A percentile compares a stretch with the other conserved stretches of the same genome.
Evolutionary conservation across 345 rosid genomes (phyloP).

Genomic region (Tarenaya hassleriana): DNA sequence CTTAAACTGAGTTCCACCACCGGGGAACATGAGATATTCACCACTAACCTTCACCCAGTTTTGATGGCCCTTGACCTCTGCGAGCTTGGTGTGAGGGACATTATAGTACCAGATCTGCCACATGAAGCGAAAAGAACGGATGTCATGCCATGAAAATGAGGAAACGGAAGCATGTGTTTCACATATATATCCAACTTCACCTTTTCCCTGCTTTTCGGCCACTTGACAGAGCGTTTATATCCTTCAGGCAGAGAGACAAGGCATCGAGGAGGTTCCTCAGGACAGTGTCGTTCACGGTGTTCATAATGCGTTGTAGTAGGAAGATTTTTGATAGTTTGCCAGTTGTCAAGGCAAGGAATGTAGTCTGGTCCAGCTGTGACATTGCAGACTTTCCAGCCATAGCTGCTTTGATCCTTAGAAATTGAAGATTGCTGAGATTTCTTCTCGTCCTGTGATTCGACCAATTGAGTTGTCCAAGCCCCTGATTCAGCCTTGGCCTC

Average conservation of each 20-base stretch:
- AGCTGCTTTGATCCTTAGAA: slow-evolving; percentile 30
- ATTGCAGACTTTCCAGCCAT: slow-evolving; percentile 78
- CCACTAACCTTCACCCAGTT: slow-evolving; percentile 52
- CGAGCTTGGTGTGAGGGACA: slow-evolving; percentile 48
- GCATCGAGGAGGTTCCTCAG: slow-evolving; percentile 71
- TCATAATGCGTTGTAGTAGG: slow-evolving; percentile 59
- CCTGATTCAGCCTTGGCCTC: slow-evolving; percentile 47
- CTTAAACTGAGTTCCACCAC: slow-evolving; percentile 54
- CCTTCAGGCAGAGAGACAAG: slow-evolving; percentile 81
- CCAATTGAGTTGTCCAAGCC: slow-evolving; percentile 65
- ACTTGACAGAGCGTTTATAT: slow-evolving; percentile 53
- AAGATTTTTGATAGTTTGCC: slow-evolving; percentile 67
- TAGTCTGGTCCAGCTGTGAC: slow-evolving; percentile 82
- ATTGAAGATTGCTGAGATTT: slow-evolving; percentile 40
- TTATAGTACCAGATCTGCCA: slow-evolving; percentile 49
- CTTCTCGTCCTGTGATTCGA: slow-evolving; percentile 83
- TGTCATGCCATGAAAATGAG: slow-evolving; percentile 4
- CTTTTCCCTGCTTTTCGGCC: slow-evolving; percentile 92
- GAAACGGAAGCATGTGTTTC: not conserved
- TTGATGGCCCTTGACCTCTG: slow-evolving; percentile 44
- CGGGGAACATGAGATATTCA: slow-evolving; percentile 54
- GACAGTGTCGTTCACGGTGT: slow-evolving; percentile 94
- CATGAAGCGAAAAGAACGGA: slow-evolving; percentile 13
- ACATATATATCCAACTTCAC: slow-evolving; percentile 23
- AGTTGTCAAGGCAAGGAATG: slow-evolving; percentile 95